Percentiles rank a stretch among this genome's conserved stretches.
phyloP scores from a whole-genome alignment of 306 rosid genomes.

The Dryas octopetala region DNA sequence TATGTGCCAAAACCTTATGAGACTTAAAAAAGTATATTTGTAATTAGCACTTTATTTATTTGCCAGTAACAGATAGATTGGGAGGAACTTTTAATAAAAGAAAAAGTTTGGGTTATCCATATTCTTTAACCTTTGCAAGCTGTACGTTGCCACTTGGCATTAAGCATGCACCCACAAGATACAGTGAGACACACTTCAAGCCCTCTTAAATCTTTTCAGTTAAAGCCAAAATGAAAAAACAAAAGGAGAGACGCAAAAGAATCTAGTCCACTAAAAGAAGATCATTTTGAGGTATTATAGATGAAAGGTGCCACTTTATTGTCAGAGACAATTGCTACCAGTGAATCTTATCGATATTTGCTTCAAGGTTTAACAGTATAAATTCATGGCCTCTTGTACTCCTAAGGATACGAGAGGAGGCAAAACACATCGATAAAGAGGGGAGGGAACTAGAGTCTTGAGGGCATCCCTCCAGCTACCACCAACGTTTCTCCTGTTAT shows the following conservation, averaged over 20 bases:
- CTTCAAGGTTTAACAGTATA: background rate
- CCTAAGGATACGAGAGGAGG: background rate
- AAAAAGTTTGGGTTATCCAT: too few species aligned
- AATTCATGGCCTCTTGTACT: background rate
- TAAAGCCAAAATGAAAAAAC: too few species aligned
- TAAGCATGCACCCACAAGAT: too few species aligned
- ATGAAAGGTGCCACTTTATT: too few species aligned
- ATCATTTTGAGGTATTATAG: too few species aligned
- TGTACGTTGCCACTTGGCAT: too few species aligned
- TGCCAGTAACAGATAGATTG: too few species aligned
- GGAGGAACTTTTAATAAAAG: too few species aligned
- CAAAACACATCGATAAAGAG: background rate
- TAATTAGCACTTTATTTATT: background rate
- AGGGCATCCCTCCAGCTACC: conserved; percentile 87
- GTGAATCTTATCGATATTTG: conserved; percentile 6
- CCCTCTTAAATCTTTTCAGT: background rate
- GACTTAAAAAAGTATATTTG: background rate
- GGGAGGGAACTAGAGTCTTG: conserved; percentile 61
- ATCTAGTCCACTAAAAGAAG: too few species aligned
- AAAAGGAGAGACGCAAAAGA: background rate
- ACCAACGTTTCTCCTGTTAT: conserved; percentile 95
- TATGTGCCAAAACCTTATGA: background rate
- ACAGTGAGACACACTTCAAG: background rate
- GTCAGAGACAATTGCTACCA: background rate
- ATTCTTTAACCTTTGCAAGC: too few species aligned